Evolutionary conservation across 345 rosid genomes (phyloP).

Genomic region (Populus alba): DNA sequence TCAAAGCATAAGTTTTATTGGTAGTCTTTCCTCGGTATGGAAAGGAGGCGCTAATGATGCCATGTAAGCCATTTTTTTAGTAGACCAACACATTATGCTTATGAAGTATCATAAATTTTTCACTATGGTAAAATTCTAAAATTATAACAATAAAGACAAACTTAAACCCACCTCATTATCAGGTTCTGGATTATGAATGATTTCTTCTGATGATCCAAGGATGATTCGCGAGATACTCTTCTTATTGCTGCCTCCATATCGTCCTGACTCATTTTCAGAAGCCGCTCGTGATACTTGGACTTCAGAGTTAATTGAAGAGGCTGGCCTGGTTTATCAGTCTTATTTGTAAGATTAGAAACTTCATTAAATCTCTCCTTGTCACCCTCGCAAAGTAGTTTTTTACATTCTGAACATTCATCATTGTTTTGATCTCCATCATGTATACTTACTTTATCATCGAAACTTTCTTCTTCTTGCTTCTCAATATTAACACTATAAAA

Average conservation of each 20-base stretch:
- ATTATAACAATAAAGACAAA: not conserved
- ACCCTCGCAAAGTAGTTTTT: conserved; percentile 18
- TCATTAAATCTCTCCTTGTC: conserved; percentile 26
- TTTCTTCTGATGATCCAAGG: conserved; percentile 59
- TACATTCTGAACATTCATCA: conserved; percentile 27
- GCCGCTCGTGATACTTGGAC: conserved; percentile 30
- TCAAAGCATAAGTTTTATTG: too few relatives aligned
- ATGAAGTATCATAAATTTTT: too few relatives aligned
- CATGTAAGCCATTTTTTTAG: too few relatives aligned
- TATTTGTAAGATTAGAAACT: conserved; percentile 6
- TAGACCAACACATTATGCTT: too few relatives aligned
- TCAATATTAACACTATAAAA: conserved; percentile 14
- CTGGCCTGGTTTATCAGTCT: conserved; percentile 25
- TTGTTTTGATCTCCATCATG: conserved; percentile 20
- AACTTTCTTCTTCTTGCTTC: conserved; percentile 19
- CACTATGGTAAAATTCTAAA: not conserved
- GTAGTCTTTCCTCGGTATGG: too few relatives aligned
- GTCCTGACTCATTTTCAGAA: conserved; percentile 51
- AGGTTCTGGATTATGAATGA: conserved; percentile 64
- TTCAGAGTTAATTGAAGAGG: conserved; percentile 24
- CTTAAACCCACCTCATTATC: conserved; percentile 55
- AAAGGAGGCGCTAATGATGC: not conserved
- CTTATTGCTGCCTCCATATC: conserved; percentile 63
- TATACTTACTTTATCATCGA: conserved; percentile 17
- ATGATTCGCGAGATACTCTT: conserved; percentile 64